phyloP scores from a whole-genome alignment of 768 basidiomycete genomes.

The Mycena rebaudengoi region DNA sequence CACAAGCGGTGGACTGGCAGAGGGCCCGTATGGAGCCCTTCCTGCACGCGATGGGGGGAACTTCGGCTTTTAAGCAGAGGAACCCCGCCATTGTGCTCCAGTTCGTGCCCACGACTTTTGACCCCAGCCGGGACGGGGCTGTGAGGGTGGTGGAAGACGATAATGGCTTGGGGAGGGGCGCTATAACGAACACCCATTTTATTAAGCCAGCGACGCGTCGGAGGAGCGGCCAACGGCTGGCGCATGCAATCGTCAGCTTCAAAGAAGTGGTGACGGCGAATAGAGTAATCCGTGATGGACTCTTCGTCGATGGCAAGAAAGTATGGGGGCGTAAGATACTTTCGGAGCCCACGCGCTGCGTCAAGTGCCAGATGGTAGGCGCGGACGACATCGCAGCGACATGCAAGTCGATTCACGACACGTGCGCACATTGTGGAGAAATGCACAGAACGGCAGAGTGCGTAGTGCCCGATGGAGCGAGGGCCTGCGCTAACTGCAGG shows the following conservation, averaged over 20 bases:
- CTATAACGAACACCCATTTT: conserved; percentile 28
- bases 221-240: conserved; percentile 19
- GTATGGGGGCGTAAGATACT: conserved; percentile 21
- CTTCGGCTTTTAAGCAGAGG: conserved; percentile 2
- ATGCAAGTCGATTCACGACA: conserved; percentile 15
- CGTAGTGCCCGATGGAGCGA: no score
- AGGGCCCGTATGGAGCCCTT: background rate
- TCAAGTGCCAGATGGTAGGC: conserved; percentile 27
- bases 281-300: conserved; percentile 4
- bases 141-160: conserved; percentile 19
- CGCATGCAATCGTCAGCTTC: conserved; percentile 21
- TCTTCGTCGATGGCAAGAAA: conserved; percentile 24
- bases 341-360: conserved; percentile 22
- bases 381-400: conserved; percentile 25
- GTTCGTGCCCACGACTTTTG: conserved; percentile 31
- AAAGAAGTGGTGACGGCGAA: conserved; percentile 18
- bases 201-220: conserved; percentile 33
- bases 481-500: conserved; percentile 35
- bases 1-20: background rate
- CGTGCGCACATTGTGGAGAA: conserved; percentile 26
- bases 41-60: conserved; percentile 14
- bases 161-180: conserved; percentile 1
- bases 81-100: conserved; percentile 20
- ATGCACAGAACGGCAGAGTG: conserved; percentile 32
- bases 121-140: background rate